These are phyloP conservation scores for Colletotrichum musicola DNA, from an alignment of 2,329 filamentous ascomycete genomes.

Conservation along the genomic window DNA sequence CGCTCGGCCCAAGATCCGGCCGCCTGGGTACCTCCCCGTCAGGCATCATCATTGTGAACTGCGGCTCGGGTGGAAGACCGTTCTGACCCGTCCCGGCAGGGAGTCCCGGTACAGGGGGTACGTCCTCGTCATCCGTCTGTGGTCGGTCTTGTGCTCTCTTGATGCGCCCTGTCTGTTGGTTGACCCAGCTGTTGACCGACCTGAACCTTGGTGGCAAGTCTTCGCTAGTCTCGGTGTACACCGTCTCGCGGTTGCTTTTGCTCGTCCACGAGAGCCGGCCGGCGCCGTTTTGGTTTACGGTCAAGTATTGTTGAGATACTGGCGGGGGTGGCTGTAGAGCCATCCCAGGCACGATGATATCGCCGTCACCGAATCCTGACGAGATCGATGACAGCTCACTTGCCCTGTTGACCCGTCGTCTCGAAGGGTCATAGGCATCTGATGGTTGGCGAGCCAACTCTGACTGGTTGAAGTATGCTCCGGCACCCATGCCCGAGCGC, in stretches of 20 bases:
- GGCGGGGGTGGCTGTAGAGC: conserved; percentile 37
- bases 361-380: conserved; percentile 73
- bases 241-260: conserved; percentile 59
- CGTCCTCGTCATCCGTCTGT: conserved; percentile 44
- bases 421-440: conserved; percentile 50
- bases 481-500: conserved; percentile 52
- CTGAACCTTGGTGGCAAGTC: conserved; percentile 69
- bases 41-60: conserved; percentile 64
- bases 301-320: conserved; percentile 21
- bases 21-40: conserved; percentile 61
- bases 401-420: conserved; percentile 53
- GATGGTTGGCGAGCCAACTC: conserved; percentile 53
- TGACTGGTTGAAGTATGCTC: conserved; percentile 55
- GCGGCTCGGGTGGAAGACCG: conserved; percentile 58
- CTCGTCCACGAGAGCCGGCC: conserved; percentile 54
- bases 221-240: conserved; percentile 66
- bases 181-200: conserved; percentile 73
- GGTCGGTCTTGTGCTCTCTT: conserved; percentile 59
- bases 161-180: conserved; percentile 70
- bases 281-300: conserved; percentile 36
- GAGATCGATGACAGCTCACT: conserved; percentile 72
- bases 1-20: conserved; percentile 46
- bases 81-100: conserved; percentile 48
- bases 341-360: conserved; percentile 61
- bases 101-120: conserved; percentile 56